Evolutionary conservation across 2,329 filamentous ascomycete genomes (phyloP).

Genomic region (Penicillium vulpinum): DNA sequence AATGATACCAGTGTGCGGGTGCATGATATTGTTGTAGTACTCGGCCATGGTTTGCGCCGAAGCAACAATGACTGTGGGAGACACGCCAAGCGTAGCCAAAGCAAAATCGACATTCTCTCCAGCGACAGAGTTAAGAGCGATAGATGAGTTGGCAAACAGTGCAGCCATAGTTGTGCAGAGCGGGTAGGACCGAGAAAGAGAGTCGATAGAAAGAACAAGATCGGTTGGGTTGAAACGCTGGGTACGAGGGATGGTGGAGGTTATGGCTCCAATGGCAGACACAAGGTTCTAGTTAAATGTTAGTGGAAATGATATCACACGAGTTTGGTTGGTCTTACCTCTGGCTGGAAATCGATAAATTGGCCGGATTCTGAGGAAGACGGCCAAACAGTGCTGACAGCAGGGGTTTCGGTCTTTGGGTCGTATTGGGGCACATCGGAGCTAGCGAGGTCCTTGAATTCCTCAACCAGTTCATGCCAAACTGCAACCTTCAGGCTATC

Average conservation of each 20-base stretch:
- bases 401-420: constrained; percentile 51
- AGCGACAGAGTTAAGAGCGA: constrained; percentile 87
- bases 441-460: constrained; percentile 60
- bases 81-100: constrained; percentile 70
- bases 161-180: constrained; percentile 78
- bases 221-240: constrained; percentile 75
- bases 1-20: constrained; percentile 61
- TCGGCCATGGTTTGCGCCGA: constrained; percentile 71
- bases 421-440: constrained; percentile 65
- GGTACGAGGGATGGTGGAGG: constrained; percentile 70
- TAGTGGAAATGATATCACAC: neutral
- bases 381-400: constrained; percentile 46
- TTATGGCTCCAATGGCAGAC: constrained; percentile 77
- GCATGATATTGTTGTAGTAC: constrained; percentile 63
- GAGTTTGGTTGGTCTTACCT: constrained; percentile 41
- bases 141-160: constrained; percentile 77
- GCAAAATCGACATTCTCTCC: constrained; percentile 69
- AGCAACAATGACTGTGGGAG: constrained; percentile 79
- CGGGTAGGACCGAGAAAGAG: constrained; percentile 75
- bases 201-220: constrained; percentile 80
- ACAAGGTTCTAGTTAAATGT: constrained; percentile 66
- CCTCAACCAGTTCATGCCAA: constrained; percentile 85
- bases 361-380: constrained; percentile 56
- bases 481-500: constrained; percentile 78
- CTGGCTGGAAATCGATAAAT: constrained; percentile 77